These are phyloP conservation scores for Fusarium vanettenii DNA, from an alignment of 2,329 filamentous ascomycete genomes.

Conservation along the genomic window DNA sequence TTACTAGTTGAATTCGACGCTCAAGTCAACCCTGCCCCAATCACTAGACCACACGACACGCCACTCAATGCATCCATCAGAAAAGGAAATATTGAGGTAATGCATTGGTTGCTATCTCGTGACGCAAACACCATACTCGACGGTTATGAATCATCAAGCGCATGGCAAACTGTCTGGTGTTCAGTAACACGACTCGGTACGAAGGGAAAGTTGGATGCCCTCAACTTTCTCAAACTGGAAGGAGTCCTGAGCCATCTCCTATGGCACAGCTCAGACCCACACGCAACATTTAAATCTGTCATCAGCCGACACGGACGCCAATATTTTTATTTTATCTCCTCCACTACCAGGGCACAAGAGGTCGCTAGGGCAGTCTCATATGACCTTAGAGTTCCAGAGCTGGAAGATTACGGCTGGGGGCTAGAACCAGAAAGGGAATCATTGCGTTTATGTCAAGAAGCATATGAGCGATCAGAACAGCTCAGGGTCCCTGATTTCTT, in stretches of 20 bases:
- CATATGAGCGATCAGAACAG: neutral
- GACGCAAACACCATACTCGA: neutral
- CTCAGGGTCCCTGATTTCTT: neutral
- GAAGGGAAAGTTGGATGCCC: accelerated
- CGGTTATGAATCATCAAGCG: neutral
- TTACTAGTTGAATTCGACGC: neutral
- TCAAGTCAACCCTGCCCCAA: neutral
- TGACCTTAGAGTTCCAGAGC: accelerated
- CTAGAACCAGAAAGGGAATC: neutral
- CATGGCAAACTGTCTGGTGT: neutral
- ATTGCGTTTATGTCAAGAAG: neutral
- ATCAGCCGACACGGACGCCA: too few species aligned
- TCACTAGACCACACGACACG: accelerated
- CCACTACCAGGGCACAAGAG: neutral
- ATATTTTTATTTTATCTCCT: too few species aligned
- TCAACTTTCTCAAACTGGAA: neutral
- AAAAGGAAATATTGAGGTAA: neutral
- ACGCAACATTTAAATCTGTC: neutral
- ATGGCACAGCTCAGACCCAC: neutral
- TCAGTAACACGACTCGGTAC: too few species aligned
- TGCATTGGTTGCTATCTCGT: neutral
- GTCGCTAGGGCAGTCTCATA: neutral
- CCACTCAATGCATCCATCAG: neutral
- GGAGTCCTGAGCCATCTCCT: neutral
- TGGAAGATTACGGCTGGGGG: accelerated